These are phyloP conservation scores for Eucalyptus virginea DNA, from an alignment of 345 rosid species.

Conservation along the genomic window DNA sequence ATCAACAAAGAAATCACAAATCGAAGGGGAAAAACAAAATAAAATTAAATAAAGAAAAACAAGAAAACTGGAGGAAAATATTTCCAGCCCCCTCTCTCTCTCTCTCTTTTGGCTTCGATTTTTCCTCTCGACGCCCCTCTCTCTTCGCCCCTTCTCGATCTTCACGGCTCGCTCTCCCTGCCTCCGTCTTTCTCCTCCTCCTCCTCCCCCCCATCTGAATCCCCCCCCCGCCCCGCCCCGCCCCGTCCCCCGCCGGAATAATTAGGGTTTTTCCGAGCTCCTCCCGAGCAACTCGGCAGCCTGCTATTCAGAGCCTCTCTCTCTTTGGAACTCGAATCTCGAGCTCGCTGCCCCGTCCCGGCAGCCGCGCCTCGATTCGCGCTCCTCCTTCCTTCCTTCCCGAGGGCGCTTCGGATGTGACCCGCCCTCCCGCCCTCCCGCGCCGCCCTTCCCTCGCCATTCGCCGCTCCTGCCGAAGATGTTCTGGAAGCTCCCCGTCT, in stretches of 20 bases:
- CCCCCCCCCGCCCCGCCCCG: not conserved
- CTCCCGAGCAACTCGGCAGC: not conserved
- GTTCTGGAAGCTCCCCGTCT: conserved; percentile 95
- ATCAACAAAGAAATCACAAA: not conserved
- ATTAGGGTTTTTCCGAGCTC: not conserved
- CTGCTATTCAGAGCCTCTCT: not conserved
- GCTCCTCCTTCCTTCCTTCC: rapidly evolving
- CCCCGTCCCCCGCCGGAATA: not conserved
- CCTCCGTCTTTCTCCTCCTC: not conserved
- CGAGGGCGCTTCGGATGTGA: conserved; percentile 14
- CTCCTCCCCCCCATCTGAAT: not conserved
- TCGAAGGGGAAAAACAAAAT: not conserved
- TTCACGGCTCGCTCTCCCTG: conserved; percentile 16
- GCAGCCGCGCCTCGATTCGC: not conserved
- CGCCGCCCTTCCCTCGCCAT: not conserved
- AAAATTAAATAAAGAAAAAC: not conserved
- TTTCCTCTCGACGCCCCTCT: not conserved
- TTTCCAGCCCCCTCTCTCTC: conserved; percentile 3
- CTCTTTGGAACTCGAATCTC: not conserved
- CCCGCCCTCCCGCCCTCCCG: not conserved
- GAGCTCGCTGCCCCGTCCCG: not conserved
- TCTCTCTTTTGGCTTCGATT: conserved; percentile 2
- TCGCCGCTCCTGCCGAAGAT: conserved; percentile 10
- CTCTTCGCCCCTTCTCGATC: conserved; percentile 3
- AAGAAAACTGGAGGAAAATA: not conserved